phyloP scores from a whole-genome alignment of 305 asterid genomes.

The Coffea humblotiana region DNA sequence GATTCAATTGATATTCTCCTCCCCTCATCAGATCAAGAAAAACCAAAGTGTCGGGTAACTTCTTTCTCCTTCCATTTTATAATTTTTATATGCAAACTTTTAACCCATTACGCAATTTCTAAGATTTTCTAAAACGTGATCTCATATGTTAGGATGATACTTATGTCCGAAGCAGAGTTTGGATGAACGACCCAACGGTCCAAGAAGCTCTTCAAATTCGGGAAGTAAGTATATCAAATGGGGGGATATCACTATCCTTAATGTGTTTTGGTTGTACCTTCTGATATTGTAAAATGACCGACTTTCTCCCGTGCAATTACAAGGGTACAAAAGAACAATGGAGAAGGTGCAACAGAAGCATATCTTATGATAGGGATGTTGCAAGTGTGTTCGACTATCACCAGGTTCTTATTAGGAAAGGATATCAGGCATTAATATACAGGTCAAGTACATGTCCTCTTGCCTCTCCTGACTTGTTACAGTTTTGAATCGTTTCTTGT shows the following conservation, averaged over 20 bases:
- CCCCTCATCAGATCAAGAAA: background rate
- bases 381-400: conserved; percentile 30
- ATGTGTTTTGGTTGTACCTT: no score
- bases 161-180: conserved; percentile 24
- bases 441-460: conserved; percentile 26
- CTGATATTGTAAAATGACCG: background rate
- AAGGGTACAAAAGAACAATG: conserved; percentile 49
- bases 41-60: conserved; percentile 36
- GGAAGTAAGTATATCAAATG: conserved; percentile 25
- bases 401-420: conserved; percentile 31
- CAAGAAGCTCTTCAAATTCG: conserved; percentile 54
- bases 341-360: conserved; percentile 41
- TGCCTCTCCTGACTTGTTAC: background rate
- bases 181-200: conserved; percentile 50
- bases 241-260: background rate
- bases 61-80: background rate
- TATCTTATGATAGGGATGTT: conserved; percentile 22
- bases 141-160: conserved; percentile 25
- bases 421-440: conserved; percentile 36
- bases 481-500: no score
- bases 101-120: background rate
- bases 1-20: background rate
- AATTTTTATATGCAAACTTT: background rate
- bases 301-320: background rate
- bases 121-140: background rate